These are phyloP conservation scores for Talaromyces piceae DNA, from an alignment of 2,329 filamentous ascomycete genomes.

Conservation along the genomic window DNA sequence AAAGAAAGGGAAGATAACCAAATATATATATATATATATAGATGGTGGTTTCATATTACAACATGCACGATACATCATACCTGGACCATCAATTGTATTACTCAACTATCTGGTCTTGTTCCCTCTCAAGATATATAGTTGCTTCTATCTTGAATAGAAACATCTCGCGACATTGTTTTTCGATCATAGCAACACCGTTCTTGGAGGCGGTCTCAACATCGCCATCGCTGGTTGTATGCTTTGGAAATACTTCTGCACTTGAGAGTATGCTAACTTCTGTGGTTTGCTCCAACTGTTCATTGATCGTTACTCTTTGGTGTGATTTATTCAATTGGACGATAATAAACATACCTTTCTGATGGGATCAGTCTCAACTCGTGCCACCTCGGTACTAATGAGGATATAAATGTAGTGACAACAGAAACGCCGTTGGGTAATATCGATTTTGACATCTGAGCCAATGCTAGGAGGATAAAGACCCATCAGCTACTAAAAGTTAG, in stretches of 20 bases:
- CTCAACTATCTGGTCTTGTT: too few species aligned
- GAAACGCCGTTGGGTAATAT: conserved; percentile 53
- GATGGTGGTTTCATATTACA: too few species aligned
- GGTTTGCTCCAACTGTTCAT: too few species aligned
- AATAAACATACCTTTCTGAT: conserved; percentile 28
- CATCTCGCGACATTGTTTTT: not conserved
- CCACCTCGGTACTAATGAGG: conserved; percentile 41
- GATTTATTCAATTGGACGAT: not conserved
- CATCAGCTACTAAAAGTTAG: conserved; percentile 28
- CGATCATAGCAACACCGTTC: not conserved
- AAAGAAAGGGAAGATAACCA: too few species aligned
- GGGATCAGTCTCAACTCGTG: conserved; percentile 37
- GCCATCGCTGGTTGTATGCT: not conserved
- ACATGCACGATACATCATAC: too few species aligned
- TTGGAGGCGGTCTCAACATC: not conserved
- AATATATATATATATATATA: too few species aligned
- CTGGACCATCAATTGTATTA: too few species aligned
- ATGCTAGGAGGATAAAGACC: conserved; percentile 25
- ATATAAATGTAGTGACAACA: conserved; percentile 63
- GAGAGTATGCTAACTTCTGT: conserved; percentile 3
- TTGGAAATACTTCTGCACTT: not conserved
- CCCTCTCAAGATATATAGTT: not conserved
- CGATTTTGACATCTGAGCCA: conserved; percentile 24
- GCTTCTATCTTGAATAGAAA: conserved; percentile 7
- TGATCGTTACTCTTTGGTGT: too few species aligned